Evolutionary conservation across 768 basidiomycete genomes (phyloP).

Genomic region (Podaxis sp.): DNA sequence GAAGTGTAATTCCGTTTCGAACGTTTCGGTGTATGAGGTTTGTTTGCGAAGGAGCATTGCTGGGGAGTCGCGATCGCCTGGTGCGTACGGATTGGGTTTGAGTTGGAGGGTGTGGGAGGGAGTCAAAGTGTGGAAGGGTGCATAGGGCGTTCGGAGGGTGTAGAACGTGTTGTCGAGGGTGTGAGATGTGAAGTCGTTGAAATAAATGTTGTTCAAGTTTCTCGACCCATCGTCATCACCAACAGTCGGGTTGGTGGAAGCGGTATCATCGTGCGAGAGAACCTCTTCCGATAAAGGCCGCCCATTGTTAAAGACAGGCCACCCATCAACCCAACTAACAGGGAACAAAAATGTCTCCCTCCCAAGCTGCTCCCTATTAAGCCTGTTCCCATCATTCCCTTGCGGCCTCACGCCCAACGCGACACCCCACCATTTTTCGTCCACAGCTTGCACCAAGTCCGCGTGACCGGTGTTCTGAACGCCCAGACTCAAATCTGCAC

Average conservation of each 20-base stretch:
- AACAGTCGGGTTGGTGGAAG: not conserved
- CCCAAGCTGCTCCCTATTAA: conserved; percentile 21
- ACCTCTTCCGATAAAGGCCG: conserved; percentile 23
- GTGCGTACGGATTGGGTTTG: conserved; percentile 34
- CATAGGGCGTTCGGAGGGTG: conserved; percentile 39
- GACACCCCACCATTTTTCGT: conserved; percentile 41
- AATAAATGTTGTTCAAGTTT: conserved; percentile 16
- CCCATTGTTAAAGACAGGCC: conserved; percentile 38
- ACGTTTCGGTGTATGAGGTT: conserved; percentile 35
- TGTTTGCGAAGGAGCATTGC: conserved; percentile 39
- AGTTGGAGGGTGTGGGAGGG: conserved; percentile 30
- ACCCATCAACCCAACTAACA: conserved; percentile 37
- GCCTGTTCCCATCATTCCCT: conserved; percentile 14
- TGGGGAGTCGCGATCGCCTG: conserved; percentile 37
- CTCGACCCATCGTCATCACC: not conserved
- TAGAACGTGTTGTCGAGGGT: conserved; percentile 34
- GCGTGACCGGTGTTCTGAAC: conserved; percentile 40
- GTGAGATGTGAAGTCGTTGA: conserved; percentile 28
- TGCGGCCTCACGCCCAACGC: conserved; percentile 40
- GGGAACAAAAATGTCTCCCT: conserved; percentile 42
- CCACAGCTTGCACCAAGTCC: conserved; percentile 33
- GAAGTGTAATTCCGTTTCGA: conserved; percentile 36
- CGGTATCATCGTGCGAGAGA: not conserved
- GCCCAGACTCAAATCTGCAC: conserved; percentile 31
- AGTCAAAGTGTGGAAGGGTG: conserved; percentile 33